Base-by-base conservation (phyloP, 768 basidiomycete genomes). In the Kwoniella bestiolae region DNA sequence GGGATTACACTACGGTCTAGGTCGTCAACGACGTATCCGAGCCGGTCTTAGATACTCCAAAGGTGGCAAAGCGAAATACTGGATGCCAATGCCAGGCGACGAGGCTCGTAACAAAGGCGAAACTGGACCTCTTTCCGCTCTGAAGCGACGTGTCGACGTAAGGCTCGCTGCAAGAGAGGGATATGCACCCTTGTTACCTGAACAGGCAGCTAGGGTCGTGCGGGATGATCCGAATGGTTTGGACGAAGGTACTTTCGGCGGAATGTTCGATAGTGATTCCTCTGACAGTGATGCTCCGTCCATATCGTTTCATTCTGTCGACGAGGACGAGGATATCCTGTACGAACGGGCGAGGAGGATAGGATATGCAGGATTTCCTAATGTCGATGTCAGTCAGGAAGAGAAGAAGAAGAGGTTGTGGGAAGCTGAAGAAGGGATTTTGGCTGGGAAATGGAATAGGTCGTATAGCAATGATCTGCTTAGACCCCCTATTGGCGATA, bases 31-130 rank as follows among this genome's bases (percentile, higher is more conserved):
- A 38, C 85, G 96, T 2, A 95, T 98, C 61, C 85, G 89, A 46
- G 96, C 96, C 0, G 96, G 96, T 1, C 83, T 99, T 38, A 86
- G 96, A 25, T 99, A 99, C 75, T 87, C 88, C 51, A 86, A 89
- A 60, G 93, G 93, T n/a, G 96, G 95, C 1, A 87, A 88, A 77
- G 84, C 85, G 62, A 99, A 99, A 82, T 99, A 99, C 80, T 99
- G 96, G 96, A 84, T 99, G 8, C 93, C 94, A 0, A 87, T 88
- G 73, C 85, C 87, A 0, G 83, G 80, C n/a, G 74, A 79, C 52
- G 79, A 80, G 58, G 73, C 67, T 3, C 60, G 73, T 4, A 67
- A 60, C 21, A 62, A 71, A 23, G 76, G 76, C 6, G 74, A 79
- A 18, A 69, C 71, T 25, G 78, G 83, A 16, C 82, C 83, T 0